Percentiles rank a stretch among this genome's conserved stretches.
phyloP scores from a whole-genome alignment of 352 stramenopile species.

The Blastocystis sp. region DNA sequence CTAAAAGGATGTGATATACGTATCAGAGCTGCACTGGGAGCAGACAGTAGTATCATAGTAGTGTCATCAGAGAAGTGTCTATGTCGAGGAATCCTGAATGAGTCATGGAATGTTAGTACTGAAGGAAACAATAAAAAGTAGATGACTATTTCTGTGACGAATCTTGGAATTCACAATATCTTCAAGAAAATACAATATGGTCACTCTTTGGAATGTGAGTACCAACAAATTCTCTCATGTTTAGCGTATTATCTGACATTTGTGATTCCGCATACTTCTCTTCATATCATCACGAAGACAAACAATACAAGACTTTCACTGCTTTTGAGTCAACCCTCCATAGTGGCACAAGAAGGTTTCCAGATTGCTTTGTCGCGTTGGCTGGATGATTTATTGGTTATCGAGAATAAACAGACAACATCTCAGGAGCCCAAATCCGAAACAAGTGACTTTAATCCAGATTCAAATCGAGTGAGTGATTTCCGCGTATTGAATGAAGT shows the following conservation, averaged over 20 bases:
- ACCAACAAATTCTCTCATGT: neutral
- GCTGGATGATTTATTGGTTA: neutral
- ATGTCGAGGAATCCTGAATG: neutral
- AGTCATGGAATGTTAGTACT: neutral
- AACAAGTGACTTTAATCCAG: too few relatives aligned
- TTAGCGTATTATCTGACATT: neutral
- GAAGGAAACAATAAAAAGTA: neutral
- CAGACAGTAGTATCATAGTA: neutral
- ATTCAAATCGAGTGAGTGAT: neutral
- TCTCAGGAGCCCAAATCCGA: too few relatives aligned
- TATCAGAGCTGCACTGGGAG: neutral
- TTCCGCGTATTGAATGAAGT: neutral
- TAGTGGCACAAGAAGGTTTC: neutral
- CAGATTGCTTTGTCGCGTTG: neutral
- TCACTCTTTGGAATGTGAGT: neutral
- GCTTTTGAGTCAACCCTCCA: neutral
- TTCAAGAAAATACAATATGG: neutral
- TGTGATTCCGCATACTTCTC: neutral
- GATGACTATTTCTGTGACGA: neutral
- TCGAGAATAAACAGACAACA: too few relatives aligned
- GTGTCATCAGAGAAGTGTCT: neutral
- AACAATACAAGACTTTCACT: neutral
- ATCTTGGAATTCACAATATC: neutral
- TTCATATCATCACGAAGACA: neutral
- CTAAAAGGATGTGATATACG: neutral